These are phyloP conservation scores for Gloeopeniophorella convolvens DNA, from an alignment of 768 basidiomycete genomes.

Conservation along the genomic window DNA sequence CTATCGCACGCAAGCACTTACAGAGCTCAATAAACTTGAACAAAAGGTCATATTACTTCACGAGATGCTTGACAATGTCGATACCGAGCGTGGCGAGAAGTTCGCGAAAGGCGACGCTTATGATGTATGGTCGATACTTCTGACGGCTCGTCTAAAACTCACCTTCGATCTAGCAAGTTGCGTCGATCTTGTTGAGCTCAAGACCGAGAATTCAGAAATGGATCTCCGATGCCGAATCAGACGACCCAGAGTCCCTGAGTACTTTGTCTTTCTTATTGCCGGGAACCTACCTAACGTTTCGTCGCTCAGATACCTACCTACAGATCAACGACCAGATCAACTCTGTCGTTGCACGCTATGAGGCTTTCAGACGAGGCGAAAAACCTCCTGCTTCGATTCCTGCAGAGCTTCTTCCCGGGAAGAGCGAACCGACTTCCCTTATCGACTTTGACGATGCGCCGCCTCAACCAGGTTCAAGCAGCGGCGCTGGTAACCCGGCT, in stretches of 20 bases:
- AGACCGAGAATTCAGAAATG: conserved; percentile 96
- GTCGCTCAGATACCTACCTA: conserved; percentile 72
- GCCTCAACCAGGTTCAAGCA: conserved; percentile 18
- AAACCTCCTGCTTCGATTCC: conserved; percentile 64
- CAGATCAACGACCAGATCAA: conserved; percentile 99
- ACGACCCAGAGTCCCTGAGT: conserved; percentile 90
- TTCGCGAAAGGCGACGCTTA: conserved; percentile 90
- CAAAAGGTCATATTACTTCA: conserved; percentile 93
- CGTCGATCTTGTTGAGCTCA: conserved; percentile 69
- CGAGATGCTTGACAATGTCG: conserved; percentile 94
- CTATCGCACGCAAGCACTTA: conserved; percentile 83
- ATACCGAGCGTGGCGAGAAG: conserved; percentile 59
- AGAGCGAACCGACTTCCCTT: conserved; percentile 40
- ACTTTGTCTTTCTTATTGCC: background rate
- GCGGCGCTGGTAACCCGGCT: conserved; percentile 22
- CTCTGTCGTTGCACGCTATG: conserved; percentile 81
- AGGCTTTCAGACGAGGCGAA: conserved; percentile 91
- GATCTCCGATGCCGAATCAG: conserved; percentile 88
- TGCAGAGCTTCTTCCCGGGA: conserved; percentile 40
- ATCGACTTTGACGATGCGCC: conserved; percentile 71
- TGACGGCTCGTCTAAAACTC: conserved; percentile 14
- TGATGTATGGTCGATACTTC: conserved; percentile 69
- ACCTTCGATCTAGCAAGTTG: conserved; percentile 65
- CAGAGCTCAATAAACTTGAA: conserved; percentile 90
- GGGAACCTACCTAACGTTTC: conserved; percentile 3